phyloP scores from a whole-genome alignment of 2,329 filamentous ascomycete species.

The Monosporascus sp. region DNA sequence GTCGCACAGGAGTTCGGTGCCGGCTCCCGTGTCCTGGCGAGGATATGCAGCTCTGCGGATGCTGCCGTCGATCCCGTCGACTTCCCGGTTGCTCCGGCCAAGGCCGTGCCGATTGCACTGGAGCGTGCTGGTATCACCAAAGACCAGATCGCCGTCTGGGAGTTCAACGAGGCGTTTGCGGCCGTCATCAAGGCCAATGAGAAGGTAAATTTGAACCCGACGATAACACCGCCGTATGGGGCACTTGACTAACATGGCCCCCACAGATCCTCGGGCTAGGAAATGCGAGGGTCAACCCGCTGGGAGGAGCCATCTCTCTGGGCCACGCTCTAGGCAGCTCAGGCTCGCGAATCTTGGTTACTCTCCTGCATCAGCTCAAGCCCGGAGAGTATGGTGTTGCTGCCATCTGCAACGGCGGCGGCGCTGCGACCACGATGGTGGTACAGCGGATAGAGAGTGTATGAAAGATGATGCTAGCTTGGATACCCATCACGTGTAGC shows the following conservation, averaged over 20 bases:
- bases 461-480: constrained; percentile 19
- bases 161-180: constrained; percentile 98
- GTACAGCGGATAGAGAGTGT: constrained; percentile 72
- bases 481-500: background rate
- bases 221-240: background rate
- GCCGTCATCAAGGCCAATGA: constrained; percentile 92
- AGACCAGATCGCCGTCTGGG: constrained; percentile 90
- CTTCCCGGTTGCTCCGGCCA: constrained; percentile 88
- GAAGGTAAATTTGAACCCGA: constrained; percentile 48
- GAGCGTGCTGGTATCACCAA: constrained; percentile 84
- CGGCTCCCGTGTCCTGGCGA: constrained; percentile 76
- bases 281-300: constrained; percentile 73
- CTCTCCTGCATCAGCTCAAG: constrained; percentile 84
- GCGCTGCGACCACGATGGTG: constrained; percentile 84
- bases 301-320: constrained; percentile 86
- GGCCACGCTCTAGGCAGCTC: constrained; percentile 93
- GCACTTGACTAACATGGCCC: constrained; percentile 4
- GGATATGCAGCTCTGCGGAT: constrained; percentile 80
- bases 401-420: constrained; percentile 95
- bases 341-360: constrained; percentile 84
- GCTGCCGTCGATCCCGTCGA: constrained; percentile 87
- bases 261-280: constrained; percentile 71
- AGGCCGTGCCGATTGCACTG: constrained; percentile 86
- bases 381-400: constrained; percentile 91
- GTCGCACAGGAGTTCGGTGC: constrained; percentile 75